These are phyloP conservation scores for Fusarium sp. DNA, from an alignment of 2,329 filamentous ascomycete species.

Conservation along the genomic window DNA sequence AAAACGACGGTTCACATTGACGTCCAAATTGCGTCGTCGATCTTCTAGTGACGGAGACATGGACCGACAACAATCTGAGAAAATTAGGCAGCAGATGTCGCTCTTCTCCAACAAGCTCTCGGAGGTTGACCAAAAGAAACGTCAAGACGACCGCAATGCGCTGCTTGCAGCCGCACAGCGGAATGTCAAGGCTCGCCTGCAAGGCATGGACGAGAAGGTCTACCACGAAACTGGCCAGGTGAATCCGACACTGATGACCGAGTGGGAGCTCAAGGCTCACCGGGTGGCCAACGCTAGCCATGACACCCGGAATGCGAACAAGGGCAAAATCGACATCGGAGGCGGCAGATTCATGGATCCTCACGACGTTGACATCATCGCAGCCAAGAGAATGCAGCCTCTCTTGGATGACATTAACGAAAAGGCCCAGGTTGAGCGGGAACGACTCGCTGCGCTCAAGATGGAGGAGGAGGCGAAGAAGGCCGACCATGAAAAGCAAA, in stretches of 20 bases:
- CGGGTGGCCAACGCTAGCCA: constrained; percentile 73
- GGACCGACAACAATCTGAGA: constrained; percentile 74
- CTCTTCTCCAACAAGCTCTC: constrained; percentile 74
- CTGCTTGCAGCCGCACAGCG: constrained; percentile 82
- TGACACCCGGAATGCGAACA: constrained; percentile 64
- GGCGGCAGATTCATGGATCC: constrained; percentile 83
- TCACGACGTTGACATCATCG: constrained; percentile 80
- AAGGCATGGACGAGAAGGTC: constrained; percentile 83
- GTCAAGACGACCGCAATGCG: constrained; percentile 76
- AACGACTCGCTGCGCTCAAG: constrained; percentile 71
- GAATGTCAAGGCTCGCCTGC: constrained; percentile 82
- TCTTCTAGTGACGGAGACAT: constrained; percentile 73
- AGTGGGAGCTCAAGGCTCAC: constrained; percentile 83
- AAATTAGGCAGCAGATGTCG: constrained; percentile 82
- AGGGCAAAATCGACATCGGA: constrained; percentile 73
- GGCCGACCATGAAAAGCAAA: constrained; percentile 59
- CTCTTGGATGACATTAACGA: constrained; percentile 85
- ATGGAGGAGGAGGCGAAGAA: constrained; percentile 67
- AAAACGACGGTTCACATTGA: constrained; percentile 58
- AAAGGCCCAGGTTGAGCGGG: constrained; percentile 76
- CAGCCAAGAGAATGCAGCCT: constrained; percentile 79
- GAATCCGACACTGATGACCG: constrained; percentile 71
- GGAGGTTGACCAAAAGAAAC: constrained; percentile 76
- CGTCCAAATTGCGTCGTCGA: constrained; percentile 67
- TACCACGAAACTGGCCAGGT: constrained; percentile 79